phyloP scores from a whole-genome alignment of 768 basidiomycete species.

The Tricholoma saponaceum region DNA sequence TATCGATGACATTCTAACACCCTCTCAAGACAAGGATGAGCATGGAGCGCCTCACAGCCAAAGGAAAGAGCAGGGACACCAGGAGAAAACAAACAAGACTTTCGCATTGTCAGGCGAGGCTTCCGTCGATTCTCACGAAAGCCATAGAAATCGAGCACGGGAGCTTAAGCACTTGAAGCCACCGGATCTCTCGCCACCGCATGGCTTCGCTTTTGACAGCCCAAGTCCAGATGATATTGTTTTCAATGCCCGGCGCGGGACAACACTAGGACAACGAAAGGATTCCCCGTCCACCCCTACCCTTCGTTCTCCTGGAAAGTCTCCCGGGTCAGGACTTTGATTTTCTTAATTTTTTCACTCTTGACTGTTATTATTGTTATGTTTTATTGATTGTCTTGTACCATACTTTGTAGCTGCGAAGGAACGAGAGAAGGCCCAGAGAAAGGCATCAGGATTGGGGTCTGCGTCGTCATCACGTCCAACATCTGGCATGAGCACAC shows the following conservation, averaged over 20 bases:
- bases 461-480: constrained; percentile 45
- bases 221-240: constrained; percentile 94
- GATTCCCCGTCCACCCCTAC: constrained; percentile 13
- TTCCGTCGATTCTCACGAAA: constrained; percentile 15
- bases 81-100: background rate
- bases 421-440: constrained; percentile 76
- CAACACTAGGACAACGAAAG: constrained; percentile 46
- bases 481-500: constrained; percentile 38
- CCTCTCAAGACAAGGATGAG: constrained; percentile 31
- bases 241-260: constrained; percentile 73
- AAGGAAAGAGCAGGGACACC: constrained; percentile 24
- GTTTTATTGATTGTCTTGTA: constrained; percentile 34
- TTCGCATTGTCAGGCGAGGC: background rate
- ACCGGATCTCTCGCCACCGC: constrained; percentile 30
- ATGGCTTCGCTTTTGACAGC: constrained; percentile 65
- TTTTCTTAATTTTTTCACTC: constrained; percentile 14
- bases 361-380: constrained; percentile 19
- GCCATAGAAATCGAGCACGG: constrained; percentile 19
- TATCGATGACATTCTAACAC: constrained; percentile 45
- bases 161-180: constrained; percentile 20
- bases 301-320: constrained; percentile 16
- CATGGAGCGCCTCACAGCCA: constrained; percentile 21
- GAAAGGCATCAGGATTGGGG: constrained; percentile 32
- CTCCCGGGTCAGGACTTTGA: constrained; percentile 14
- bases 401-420: constrained; percentile 61